These are phyloP conservation scores for Podospora comata DNA, from an alignment of 495 filamentous ascomycete species.

Conservation along the genomic window DNA sequence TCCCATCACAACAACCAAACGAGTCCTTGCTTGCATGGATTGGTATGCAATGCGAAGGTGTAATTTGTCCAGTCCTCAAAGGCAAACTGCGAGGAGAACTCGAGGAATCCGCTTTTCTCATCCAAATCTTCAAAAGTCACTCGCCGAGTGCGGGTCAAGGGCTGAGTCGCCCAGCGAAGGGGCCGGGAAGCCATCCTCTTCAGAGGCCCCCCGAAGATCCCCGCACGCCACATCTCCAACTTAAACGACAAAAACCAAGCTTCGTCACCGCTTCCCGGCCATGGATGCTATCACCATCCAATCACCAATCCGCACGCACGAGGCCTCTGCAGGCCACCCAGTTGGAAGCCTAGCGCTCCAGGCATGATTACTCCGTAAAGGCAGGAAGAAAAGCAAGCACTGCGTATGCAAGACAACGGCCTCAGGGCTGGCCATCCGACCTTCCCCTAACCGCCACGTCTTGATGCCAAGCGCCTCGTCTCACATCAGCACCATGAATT, in stretches of 20 bases:
- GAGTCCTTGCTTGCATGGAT: not conserved
- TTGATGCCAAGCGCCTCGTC: not conserved
- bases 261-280: not conserved
- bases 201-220: not conserved
- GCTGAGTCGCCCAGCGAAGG: not conserved
- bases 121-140: not conserved
- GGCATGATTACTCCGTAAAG: not conserved
- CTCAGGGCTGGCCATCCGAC: not conserved
- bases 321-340: not conserved
- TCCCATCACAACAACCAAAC: not conserved
- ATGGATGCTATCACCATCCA: not conserved
- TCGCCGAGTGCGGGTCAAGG: too few relatives aligned
- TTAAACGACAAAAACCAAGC: not conserved
- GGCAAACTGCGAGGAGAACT: conserved; percentile 12
- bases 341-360: not conserved
- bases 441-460: not conserved
- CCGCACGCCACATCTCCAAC: not conserved
- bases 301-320: not conserved
- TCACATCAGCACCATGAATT: not conserved
- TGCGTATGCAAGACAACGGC: not conserved
- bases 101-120: not conserved
- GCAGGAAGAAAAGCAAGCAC: not conserved
- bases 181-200: not conserved
- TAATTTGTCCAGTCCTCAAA: conserved; percentile 10
- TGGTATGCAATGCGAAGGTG: not conserved